A percentile compares a stretch with the other conserved stretches of the same genome.
phyloP scores from a whole-genome alignment of 148 eudicot species.

The Rhododendron henanense region DNA sequence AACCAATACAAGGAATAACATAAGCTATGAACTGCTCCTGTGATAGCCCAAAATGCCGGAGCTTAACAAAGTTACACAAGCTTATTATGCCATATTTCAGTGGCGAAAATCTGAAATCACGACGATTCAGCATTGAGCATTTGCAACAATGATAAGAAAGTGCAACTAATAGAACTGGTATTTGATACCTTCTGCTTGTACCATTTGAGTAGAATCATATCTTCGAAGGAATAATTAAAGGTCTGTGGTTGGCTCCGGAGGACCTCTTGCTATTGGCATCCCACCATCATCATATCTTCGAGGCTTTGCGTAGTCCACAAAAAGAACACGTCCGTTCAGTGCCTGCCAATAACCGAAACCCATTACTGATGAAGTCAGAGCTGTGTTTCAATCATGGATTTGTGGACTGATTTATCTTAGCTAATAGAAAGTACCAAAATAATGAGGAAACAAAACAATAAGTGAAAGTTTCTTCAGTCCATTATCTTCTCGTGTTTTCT shows the following conservation, averaged over 20 bases:
- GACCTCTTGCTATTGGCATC: conserved; percentile 74
- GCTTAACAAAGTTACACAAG: not conserved
- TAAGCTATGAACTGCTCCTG: not conserved
- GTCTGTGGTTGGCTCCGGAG: conserved; percentile 43
- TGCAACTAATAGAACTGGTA: not conserved
- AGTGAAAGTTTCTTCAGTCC: not conserved
- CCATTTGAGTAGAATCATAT: not conserved
- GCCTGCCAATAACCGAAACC: conserved; percentile 33
- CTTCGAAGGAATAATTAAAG: not conserved
- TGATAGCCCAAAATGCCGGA: not conserved
- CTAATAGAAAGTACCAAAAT: not conserved
- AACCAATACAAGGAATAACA: too few species aligned
- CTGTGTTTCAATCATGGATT: not conserved
- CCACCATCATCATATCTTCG: conserved; percentile 19
- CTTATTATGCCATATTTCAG: not conserved
- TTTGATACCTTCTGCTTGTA: not conserved
- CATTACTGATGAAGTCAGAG: not conserved
- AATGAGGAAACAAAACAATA: not conserved
- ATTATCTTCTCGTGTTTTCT: not conserved
- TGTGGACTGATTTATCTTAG: not conserved
- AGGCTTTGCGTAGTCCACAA: conserved; percentile 67
- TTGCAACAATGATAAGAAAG: not conserved
- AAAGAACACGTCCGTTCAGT: conserved; percentile 58
- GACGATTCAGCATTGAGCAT: not conserved
- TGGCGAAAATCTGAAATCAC: not conserved